Base-by-base conservation (phyloP, 768 basidiomycete species). In the Hypholoma sublateritium region DNA sequence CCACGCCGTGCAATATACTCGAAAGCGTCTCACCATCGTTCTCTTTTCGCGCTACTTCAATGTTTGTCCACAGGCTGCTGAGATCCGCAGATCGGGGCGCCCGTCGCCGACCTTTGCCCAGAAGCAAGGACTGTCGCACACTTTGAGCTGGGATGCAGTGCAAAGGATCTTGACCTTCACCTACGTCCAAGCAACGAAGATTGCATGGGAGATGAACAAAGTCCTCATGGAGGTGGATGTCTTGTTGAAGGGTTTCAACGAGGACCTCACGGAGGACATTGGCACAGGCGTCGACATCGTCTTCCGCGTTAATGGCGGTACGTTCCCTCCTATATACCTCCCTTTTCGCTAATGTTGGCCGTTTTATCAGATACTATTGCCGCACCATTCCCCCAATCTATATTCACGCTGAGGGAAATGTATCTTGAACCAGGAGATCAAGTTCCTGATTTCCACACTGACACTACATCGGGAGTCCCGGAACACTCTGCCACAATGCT, bases 151-250 rank as follows among this genome's bases (percentile, higher is more conserved):
- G 85, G 74, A 84, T 51, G 77, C 78, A 17, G 78, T 95, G 2
- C 92, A 95, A 73, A 73, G 80, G 9, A 79, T 95, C 45, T 78
- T 98, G 59, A 91, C 91, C 0, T 88, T 84, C 65, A 82, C 91
- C 37, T 97, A 98, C 70, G 89, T 92, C 2, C 87, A 89, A 62
- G 89, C 91, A n/a, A 88, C 88, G 13, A 86, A 82, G 63, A 80
- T 85, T 41, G 88, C 90, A 13, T 85, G 88, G 66, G 78, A 82
- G 36, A 69, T 78, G 63, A 83, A 83, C 67, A 88, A 84, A 59
- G 73, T 93, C 41, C 77, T 92, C 55, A 82, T 95, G 78, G 79
- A 88, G 53, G 76, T 96, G 47, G 87, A 91, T 63, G 89, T 96
- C 13, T 72, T 92, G 45, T 80, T 96, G 56, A 77, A 81, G 49